phyloP scores from a whole-genome alignment of 192 early-diverging fungal species.

The Umbelopsis isabellina region DNA sequence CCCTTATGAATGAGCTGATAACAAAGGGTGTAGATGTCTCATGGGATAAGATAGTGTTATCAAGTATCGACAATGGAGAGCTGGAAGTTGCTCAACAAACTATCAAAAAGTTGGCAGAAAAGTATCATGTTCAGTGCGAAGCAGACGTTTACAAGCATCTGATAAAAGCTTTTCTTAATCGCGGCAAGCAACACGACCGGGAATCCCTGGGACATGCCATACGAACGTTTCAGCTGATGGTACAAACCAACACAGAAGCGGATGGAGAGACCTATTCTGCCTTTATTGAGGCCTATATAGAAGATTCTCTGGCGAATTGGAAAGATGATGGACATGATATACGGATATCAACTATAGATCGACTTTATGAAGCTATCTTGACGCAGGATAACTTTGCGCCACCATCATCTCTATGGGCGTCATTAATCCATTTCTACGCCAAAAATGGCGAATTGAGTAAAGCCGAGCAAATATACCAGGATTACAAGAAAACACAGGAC shows the following conservation, averaged over 20 bases:
- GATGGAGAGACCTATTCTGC: not conserved
- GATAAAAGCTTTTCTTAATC: not conserved
- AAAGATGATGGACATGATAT: conserved; percentile 10
- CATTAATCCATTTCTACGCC: conserved; percentile 9
- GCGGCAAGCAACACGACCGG: not conserved
- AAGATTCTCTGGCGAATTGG: conserved; percentile 10
- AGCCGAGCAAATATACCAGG: conserved; percentile 23
- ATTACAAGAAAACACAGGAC: not conserved
- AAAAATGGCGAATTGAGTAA: not conserved
- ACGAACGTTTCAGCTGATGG: conserved; percentile 15
- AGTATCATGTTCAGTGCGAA: not conserved
- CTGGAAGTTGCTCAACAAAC: not conserved
- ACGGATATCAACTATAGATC: conserved; percentile 8
- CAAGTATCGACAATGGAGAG: not conserved
- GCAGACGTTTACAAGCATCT: not conserved
- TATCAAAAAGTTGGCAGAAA: not conserved
- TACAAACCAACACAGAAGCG: conserved; percentile 5
- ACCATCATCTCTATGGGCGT: not conserved
- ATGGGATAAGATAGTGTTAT: not conserved
- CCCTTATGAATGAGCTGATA: not conserved
- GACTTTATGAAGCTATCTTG: conserved; percentile 8
- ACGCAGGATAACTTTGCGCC: conserved; percentile 1
- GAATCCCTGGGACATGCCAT: conserved; percentile 10
- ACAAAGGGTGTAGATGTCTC: not conserved
- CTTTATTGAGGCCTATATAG: conserved; percentile 13